Conservation (phyloP, 179 eudicot genomes). For the Heliamphora pulchella region DNA sequence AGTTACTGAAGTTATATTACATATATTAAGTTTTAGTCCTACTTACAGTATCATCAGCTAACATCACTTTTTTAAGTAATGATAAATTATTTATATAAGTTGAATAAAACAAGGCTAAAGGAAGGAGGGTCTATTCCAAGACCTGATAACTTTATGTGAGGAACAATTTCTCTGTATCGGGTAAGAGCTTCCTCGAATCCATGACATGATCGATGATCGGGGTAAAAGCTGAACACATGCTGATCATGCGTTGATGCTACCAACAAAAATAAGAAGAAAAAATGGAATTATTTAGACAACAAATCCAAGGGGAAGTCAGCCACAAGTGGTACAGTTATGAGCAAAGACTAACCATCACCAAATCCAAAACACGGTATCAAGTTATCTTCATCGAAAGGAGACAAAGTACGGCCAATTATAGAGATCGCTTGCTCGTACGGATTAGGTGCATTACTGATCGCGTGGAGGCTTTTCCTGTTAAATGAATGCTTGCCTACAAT, state of each 20-base stretch:
- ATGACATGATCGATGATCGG: conserved; percentile 56
- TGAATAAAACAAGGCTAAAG: too few species aligned
- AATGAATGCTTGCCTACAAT: conserved; percentile 59
- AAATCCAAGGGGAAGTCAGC: neutral
- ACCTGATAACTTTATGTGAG: conserved; percentile 65
- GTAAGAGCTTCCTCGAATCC: conserved; percentile 88
- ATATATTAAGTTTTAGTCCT: too few species aligned
- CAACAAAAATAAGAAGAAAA: conserved; percentile 6
- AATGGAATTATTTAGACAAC: neutral
- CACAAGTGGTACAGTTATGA: neutral
- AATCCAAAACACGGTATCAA: conserved; percentile 89
- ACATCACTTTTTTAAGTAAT: too few species aligned
- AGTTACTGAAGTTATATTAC: too few species aligned
- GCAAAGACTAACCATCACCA: conserved; percentile 69
- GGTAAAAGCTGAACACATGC: conserved; percentile 67
- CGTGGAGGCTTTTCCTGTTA: conserved; percentile 73
- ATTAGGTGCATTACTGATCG: conserved; percentile 49
- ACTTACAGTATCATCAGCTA: too few species aligned
- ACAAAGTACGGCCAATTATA: conserved; percentile 67
- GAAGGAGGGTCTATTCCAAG: neutral
- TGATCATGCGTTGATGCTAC: conserved; percentile 65
- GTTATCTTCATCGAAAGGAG: conserved; percentile 88
- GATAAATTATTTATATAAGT: too few species aligned
- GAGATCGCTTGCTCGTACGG: conserved; percentile 91
- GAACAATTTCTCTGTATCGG: conserved; percentile 65